phyloP scores from a whole-genome alignment of 352 stramenopile species.

The Pythium aquatile region DNA sequence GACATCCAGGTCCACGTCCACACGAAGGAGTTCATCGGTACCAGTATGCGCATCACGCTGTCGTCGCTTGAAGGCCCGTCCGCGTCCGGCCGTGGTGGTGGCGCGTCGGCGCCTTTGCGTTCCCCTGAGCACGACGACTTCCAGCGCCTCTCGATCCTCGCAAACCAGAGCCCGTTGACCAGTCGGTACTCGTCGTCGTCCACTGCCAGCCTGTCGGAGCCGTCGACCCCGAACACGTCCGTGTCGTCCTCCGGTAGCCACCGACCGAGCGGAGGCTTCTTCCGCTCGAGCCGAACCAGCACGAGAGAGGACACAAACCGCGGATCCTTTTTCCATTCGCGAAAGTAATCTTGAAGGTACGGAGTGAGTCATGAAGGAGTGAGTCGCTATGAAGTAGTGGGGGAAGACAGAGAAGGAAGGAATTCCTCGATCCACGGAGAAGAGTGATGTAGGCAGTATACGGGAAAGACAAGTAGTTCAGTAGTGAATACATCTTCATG shows the following conservation, averaged over 20 bases:
- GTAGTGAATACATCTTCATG: neutral
- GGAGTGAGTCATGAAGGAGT: neutral
- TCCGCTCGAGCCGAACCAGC: slow-evolving; percentile 27
- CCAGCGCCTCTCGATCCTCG: slow-evolving; percentile 25
- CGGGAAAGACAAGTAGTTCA: neutral
- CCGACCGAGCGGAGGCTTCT: slow-evolving; percentile 28
- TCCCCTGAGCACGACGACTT: slow-evolving; percentile 23
- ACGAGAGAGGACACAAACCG: slow-evolving; percentile 32
- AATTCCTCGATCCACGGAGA: neutral
- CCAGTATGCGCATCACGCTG: slow-evolving; percentile 87
- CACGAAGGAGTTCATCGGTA: slow-evolving; percentile 90
- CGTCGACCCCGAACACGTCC: slow-evolving; percentile 3
- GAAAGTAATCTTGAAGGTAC: slow-evolving; percentile 36
- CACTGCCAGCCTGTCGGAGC: slow-evolving; percentile 16
- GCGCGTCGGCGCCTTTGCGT: slow-evolving; percentile 11
- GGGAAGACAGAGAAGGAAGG: neutral
- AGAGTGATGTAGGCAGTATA: neutral
- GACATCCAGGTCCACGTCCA: slow-evolving; percentile 88
- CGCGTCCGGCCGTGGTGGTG: slow-evolving; percentile 8
- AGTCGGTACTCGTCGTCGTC: slow-evolving; percentile 25
- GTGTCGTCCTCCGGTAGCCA: slow-evolving; percentile 17
- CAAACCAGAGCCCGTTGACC: slow-evolving; percentile 23
- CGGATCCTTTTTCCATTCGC: slow-evolving; percentile 59
- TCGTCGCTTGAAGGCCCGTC: slow-evolving; percentile 44
- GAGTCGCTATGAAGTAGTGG: neutral